These are phyloP conservation scores for Rhododendron ovatum DNA, from an alignment of 148 eudicot genomes.

Conservation along the genomic window DNA sequence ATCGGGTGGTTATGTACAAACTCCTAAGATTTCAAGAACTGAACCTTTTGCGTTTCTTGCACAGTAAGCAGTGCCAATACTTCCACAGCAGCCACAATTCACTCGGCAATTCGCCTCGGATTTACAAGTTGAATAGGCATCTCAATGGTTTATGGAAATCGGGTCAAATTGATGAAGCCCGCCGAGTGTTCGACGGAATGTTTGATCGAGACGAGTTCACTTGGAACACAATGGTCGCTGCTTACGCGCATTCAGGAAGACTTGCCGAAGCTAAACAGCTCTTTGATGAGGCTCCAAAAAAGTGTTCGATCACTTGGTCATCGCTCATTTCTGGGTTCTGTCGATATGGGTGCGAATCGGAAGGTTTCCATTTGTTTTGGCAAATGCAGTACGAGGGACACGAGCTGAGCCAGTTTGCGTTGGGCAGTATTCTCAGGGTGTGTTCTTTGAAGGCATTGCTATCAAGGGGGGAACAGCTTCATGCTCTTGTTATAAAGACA, in stretches of 20 bases:
- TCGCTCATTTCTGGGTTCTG: slow-evolving; percentile 72
- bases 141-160: slow-evolving; percentile 20
- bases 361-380: slow-evolving; percentile 53
- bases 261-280: slow-evolving; percentile 50
- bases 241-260: slow-evolving; percentile 50
- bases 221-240: slow-evolving; percentile 70
- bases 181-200: slow-evolving; percentile 63
- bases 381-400: slow-evolving; percentile 54
- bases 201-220: slow-evolving; percentile 54
- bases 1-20: slow-evolving; percentile 12
- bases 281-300: slow-evolving; percentile 52
- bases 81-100: slow-evolving; percentile 13
- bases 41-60: neutral
- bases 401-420: slow-evolving; percentile 56
- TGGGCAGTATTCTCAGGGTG: slow-evolving; percentile 62
- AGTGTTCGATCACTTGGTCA: slow-evolving; percentile 69
- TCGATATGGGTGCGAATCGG: slow-evolving; percentile 35
- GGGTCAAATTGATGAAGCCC: slow-evolving; percentile 54
- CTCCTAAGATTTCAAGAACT: neutral
- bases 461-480: slow-evolving; percentile 52
- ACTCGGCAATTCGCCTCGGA: neutral
- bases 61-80: neutral
- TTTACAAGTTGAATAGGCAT: slow-evolving; percentile 14
- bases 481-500: slow-evolving; percentile 53
- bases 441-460: slow-evolving; percentile 53